Evolutionary conservation across 768 basidiomycete species (phyloP).

Genomic region (Agrocybe praecox): DNA sequence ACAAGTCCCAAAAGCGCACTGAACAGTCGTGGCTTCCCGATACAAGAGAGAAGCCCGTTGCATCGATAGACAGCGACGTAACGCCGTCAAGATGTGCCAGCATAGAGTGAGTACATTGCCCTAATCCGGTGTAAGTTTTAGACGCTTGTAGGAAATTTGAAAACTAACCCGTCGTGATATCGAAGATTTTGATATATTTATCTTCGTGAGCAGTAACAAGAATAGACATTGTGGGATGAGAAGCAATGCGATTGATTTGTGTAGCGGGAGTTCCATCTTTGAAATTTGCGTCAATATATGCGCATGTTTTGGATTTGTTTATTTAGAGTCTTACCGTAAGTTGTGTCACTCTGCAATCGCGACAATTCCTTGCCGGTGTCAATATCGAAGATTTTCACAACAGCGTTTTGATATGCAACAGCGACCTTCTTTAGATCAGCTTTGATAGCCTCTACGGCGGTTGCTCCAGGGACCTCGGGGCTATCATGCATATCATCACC

Average conservation of each 20-base stretch:
- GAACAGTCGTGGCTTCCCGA: conserved; percentile 95
- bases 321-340: conserved; percentile 46
- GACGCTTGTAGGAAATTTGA: not conserved
- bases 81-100: conserved; percentile 90
- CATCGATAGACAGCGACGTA: conserved; percentile 88
- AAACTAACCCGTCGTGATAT: conserved; percentile 73
- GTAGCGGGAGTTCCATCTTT: conserved; percentile 74
- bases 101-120: conserved; percentile 89
- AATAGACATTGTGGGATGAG: conserved; percentile 88
- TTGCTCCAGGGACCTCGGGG: conserved; percentile 67
- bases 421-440: conserved; percentile 85
- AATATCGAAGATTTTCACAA: conserved; percentile 91
- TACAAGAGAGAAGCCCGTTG: conserved; percentile 83
- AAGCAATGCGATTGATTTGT: conserved; percentile 85
- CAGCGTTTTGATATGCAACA: conserved; percentile 87
- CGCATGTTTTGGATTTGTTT: not conserved
- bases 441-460: conserved; percentile 82
- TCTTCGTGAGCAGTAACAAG: conserved; percentile 94
- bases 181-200: conserved; percentile 89
- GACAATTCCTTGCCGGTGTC: conserved; percentile 80
- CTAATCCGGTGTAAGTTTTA: conserved; percentile 34
- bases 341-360: conserved; percentile 60
- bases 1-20: conserved; percentile 91
- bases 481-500: conserved; percentile 50
- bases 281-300: conserved; percentile 6